phyloP scores from a whole-genome alignment of 352 stramenopile genomes.

The Phytopythium litorale region DNA sequence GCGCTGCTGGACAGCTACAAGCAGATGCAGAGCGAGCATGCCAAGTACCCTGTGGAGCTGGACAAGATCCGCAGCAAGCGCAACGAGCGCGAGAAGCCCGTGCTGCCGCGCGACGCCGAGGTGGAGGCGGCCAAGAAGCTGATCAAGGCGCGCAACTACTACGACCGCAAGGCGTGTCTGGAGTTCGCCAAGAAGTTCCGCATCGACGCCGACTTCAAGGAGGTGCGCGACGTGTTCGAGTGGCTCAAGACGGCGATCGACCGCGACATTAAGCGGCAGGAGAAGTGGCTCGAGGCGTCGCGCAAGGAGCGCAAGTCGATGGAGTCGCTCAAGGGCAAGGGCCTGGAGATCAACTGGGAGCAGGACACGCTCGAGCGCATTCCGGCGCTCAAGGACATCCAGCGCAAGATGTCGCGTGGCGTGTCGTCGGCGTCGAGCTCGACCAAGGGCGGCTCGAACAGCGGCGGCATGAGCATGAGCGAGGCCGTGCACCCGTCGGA shows the following conservation, averaged over 20 bases:
- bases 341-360: constrained; percentile 83
- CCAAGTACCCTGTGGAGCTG: constrained; percentile 79
- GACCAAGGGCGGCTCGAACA: constrained; percentile 32
- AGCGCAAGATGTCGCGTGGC: constrained; percentile 72
- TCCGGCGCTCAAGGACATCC: constrained; percentile 79
- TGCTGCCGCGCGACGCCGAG: constrained; percentile 64
- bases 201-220: constrained; percentile 75
- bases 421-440: constrained; percentile 18
- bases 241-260: constrained; percentile 78
- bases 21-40: constrained; percentile 82
- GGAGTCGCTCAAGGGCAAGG: constrained; percentile 78
- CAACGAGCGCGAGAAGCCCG: constrained; percentile 66
- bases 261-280: constrained; percentile 80
- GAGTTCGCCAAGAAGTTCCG: constrained; percentile 85
- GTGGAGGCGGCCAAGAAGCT: constrained; percentile 72
- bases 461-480: constrained; percentile 52
- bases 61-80: constrained; percentile 81
- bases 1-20: constrained; percentile 86
- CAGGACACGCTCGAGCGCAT: constrained; percentile 83
- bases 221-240: constrained; percentile 83
- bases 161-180: constrained; percentile 75
- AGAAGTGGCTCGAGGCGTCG: constrained; percentile 79
- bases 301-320: constrained; percentile 88
- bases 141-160: constrained; percentile 88
- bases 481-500: constrained; percentile 76